Evolutionary conservation across 345 rosid species (phyloP), one percentile per base, ranked within the genome.

Genomic region (Gossypium anomalum): DNA sequence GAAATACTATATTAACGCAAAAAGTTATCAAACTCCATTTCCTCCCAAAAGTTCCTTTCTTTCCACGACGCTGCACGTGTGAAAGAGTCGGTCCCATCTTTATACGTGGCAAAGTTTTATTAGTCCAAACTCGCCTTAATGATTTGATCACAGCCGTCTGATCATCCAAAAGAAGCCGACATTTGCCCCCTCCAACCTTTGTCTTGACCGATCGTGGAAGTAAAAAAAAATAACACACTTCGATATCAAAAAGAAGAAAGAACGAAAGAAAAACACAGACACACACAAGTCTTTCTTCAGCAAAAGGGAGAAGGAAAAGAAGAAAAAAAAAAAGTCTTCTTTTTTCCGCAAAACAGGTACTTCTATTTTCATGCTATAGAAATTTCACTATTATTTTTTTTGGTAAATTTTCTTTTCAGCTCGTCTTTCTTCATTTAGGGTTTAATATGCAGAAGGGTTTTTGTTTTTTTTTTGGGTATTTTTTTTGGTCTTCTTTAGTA

Each of bases 161-260:
- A 61, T 57, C 75, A 67, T 84, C 80, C 73, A 69, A 22, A 13
- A 25, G 53, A 51, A 43, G 76, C 81, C 82, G 79, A 75, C 80
- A 58, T 59, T 16, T 9, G 74, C 77, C 56, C 52, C 71, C 58
- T 3, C 72, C 44, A 49, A 51, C 45, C 47, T 56, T 74, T 76
- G 85, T 77, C 76, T 75, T 78, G 83, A 86, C 89, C 82, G 83
- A 76, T 81, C 78, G 83, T 73, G 81, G 84, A 82, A 78, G 78
- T 75, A 69, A 66, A 9, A 22, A 22, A 66, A 67, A 72, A 25
- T 69, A 76, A 47, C 7, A 34, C 38, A 4, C 41, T 34, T 4
- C 1, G 7, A 1, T 34, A 34, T 34, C 41, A 34, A 34, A 34
- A 34, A 29, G 5, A 34, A 34, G 0, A 34, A 34, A 4, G 7